Base-by-base conservation (phyloP, 257 asterid species). In the Ilex aquifolium region DNA sequence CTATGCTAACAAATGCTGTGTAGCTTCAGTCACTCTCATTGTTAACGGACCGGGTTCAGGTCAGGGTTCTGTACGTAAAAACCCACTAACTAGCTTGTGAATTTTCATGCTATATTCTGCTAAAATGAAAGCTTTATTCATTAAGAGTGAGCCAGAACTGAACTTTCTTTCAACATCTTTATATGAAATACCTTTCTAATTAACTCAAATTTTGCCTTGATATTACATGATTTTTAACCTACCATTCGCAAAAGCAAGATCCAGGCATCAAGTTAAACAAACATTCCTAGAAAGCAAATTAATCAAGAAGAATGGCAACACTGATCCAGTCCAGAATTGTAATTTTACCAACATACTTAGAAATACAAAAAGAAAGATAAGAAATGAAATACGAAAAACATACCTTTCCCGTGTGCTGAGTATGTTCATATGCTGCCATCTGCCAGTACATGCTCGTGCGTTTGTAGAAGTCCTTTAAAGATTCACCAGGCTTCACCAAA, bases 331-430 rank as follows among this genome's bases (percentile, higher is more conserved):
- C 42, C 42, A 36, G 42, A 36, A 36, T 36, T 39, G 32, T 60
- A 12, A 39, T 36, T 40, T 12, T 10, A 32, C 17, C 17, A 21
- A 58, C 39, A 7, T 32, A 27, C 5, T 10, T 39, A 57, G 60
- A 13, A 46, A 29, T 31, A 8, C 39, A 16, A 36, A 6, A 27
- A 32, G 27, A 21, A 21, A 21, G 27, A 44, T 10, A n/a, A 44
- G 4, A 13, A 58, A 31, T 13, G 8, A 64, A 70, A 60, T 13
- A 32, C n/a, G 62, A 70, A 71, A 60, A 64, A 72, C 89, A 46
- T 64, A 93, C 99, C 97, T 93, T 93, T 77, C 99, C 97, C 7
- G 99, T 93, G 80, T 93, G 99, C 63, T 93, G 91, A 44, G 99
- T 93, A 72, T 93, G 97, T 67, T 93, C 96, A 71, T 87, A 83